A percentile compares a stretch with the other conserved stretches of the same genome.
These are phyloP conservation scores for Terfezia claveryi DNA, from an alignment of 495 filamentous ascomycete genomes.

Conservation along the genomic window DNA sequence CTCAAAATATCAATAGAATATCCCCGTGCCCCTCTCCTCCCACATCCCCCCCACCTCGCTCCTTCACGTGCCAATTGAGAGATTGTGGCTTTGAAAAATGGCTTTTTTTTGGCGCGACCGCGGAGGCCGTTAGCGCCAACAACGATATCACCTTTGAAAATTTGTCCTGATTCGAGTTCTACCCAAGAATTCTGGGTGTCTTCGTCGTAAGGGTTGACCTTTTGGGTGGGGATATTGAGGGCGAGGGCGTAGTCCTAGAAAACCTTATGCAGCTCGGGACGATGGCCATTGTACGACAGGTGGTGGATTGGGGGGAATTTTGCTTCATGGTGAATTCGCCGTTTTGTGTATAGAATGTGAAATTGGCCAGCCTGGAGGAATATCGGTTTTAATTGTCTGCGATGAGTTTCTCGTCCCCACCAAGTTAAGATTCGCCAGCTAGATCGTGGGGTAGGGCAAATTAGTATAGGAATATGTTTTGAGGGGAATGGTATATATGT, in stretches of 20 bases:
- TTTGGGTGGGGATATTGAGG: conserved; percentile 33
- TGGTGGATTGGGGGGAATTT: conserved; percentile 7
- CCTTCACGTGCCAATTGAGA: neutral
- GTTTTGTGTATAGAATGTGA: conserved; percentile 12
- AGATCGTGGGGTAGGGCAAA: neutral
- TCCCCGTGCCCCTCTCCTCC: conserved; percentile 26
- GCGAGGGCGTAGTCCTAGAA: conserved; percentile 34
- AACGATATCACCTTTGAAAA: conserved; percentile 33
- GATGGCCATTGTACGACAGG: conserved; percentile 33
- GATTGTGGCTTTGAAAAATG: conserved; percentile 38
- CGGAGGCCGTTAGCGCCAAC: conserved; percentile 43
- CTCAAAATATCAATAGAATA: conserved; percentile 41
- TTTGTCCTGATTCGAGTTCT: conserved; percentile 26
- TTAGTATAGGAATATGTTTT: conserved; percentile 23
- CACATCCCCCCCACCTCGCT: neutral
- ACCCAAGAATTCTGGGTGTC: conserved; percentile 28
- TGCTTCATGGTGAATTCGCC: conserved; percentile 17
- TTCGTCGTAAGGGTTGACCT: conserved; percentile 41
- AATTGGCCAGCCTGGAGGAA: conserved; percentile 17
- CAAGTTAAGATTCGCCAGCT: conserved; percentile 16
- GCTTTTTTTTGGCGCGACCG: conserved; percentile 35
- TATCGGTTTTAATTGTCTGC: conserved; percentile 8
- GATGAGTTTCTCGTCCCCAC: conserved; percentile 11
- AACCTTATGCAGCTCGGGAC: conserved; percentile 39
- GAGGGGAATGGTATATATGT: conserved; percentile 29